Percentiles rank a stretch among this genome's conserved stretches.
Evolutionary conservation across 257 asterid species (phyloP).

Genomic region (Gentiana macrophylla): DNA sequence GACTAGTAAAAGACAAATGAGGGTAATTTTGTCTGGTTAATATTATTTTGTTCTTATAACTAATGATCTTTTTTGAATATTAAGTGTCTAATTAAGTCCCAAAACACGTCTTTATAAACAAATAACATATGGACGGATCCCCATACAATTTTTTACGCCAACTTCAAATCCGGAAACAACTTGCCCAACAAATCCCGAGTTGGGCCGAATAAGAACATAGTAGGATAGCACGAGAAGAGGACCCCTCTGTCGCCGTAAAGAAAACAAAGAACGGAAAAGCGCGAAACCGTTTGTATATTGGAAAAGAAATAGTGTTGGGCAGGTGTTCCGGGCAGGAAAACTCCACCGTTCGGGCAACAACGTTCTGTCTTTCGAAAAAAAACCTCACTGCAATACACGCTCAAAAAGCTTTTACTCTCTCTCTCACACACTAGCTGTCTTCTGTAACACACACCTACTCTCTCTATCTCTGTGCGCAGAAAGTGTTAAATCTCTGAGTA

Average conservation of each 20-base stretch:
- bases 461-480: constrained; percentile 23
- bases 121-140: too few species aligned
- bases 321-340: constrained; percentile 31
- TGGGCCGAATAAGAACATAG: too few species aligned
- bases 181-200: too few species aligned
- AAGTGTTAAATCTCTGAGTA: constrained; percentile 15
- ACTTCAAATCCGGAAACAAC: too few species aligned
- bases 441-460: constrained; percentile 19
- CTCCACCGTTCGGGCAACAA: constrained; percentile 57
- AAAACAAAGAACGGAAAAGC: constrained; percentile 34
- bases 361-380: constrained; percentile 14
- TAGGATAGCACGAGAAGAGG: too few species aligned
- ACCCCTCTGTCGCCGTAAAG: constrained; percentile 8
- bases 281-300: constrained; percentile 46
- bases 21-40: too few species aligned
- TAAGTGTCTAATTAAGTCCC: too few species aligned
- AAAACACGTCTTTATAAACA: too few species aligned
- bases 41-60: too few species aligned
- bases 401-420: constrained; percentile 35
- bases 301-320: constrained; percentile 31
- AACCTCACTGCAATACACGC: constrained; percentile 40
- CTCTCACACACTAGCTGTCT: constrained; percentile 15
- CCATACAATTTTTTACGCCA: too few species aligned
- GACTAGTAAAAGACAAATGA: too few species aligned
- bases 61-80: too few species aligned